These are phyloP conservation scores for Novymonas esmeraldas DNA, from an alignment of 208 protist genomes.

Conservation along the genomic window DNA sequence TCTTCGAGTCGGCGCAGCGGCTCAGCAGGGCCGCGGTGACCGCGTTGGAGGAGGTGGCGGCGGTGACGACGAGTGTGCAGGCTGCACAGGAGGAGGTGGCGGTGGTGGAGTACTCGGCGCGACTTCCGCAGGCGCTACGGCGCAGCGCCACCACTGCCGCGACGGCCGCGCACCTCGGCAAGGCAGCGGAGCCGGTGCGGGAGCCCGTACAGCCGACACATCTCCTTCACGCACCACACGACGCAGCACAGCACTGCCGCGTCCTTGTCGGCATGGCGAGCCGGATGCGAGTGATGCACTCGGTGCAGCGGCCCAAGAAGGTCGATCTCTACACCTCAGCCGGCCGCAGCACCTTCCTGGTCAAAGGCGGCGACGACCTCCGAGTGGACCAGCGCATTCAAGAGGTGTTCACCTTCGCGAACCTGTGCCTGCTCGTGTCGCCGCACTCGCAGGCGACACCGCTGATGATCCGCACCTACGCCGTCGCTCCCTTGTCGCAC, in stretches of 20 bases:
- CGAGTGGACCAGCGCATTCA: constrained; percentile 93
- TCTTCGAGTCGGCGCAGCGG: not conserved
- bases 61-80: no score
- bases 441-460: constrained; percentile 2
- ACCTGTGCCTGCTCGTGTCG: constrained; percentile 47
- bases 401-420: constrained; percentile 91
- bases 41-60: not conserved
- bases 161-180: not conserved
- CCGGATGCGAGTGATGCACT: constrained; percentile 75
- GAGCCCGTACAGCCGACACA: constrained; percentile 8
- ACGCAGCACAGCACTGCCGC: not conserved
- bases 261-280: constrained; percentile 53
- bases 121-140: not conserved
- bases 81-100: not conserved
- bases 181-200: constrained; percentile 3
- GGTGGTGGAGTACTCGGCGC: constrained; percentile 6
- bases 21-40: not conserved
- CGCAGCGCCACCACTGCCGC: not conserved
- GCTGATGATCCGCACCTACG: constrained; percentile 72
- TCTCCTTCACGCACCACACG: constrained; percentile 10
- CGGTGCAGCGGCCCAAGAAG: constrained; percentile 87
- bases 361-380: constrained; percentile 96
- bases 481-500: constrained; percentile 87
- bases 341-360: constrained; percentile 78
- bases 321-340: constrained; percentile 83